Evolutionary conservation across 208 protist species (phyloP).

Genomic region (Crithidia fasciculata): DNA sequence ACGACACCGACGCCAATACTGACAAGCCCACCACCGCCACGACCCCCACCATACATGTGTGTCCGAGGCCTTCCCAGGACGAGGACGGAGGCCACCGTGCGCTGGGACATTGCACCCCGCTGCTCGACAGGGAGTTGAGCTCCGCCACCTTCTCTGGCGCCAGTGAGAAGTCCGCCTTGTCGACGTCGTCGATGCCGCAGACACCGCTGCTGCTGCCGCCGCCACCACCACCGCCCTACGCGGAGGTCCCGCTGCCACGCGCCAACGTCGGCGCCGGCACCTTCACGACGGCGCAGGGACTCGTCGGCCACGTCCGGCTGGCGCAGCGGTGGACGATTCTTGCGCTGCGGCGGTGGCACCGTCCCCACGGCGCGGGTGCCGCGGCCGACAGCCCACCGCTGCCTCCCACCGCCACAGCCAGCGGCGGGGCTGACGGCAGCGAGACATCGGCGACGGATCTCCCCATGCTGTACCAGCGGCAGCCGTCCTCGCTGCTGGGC

Average conservation of each 20-base stretch:
- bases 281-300: conserved; percentile 14
- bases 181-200: not conserved
- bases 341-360: conserved; percentile 8
- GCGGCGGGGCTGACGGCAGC: not conserved
- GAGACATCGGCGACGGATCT: not conserved
- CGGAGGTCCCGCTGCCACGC: conserved; percentile 1
- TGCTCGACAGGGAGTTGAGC: not conserved
- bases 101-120: not conserved
- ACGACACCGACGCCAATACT: conserved; percentile 1
- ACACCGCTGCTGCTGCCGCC: not conserved
- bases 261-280: conserved; percentile 13
- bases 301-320: conserved; percentile 26
- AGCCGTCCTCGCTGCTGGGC: conserved; percentile 3
- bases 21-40: not conserved
- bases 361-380: not conserved
- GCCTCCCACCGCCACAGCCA: too few species aligned
- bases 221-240: conserved; percentile 27
- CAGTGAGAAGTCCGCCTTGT: not conserved
- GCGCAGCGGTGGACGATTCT: conserved; percentile 20
- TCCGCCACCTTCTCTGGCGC: not conserved
- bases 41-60: not conserved
- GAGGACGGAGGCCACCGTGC: not conserved
- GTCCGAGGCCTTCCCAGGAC: not conserved
- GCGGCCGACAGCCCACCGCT: too few species aligned
- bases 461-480: not conserved